phyloP scores from a whole-genome alignment of 805 yeast genomes.

The Candida glaebosa region DNA sequence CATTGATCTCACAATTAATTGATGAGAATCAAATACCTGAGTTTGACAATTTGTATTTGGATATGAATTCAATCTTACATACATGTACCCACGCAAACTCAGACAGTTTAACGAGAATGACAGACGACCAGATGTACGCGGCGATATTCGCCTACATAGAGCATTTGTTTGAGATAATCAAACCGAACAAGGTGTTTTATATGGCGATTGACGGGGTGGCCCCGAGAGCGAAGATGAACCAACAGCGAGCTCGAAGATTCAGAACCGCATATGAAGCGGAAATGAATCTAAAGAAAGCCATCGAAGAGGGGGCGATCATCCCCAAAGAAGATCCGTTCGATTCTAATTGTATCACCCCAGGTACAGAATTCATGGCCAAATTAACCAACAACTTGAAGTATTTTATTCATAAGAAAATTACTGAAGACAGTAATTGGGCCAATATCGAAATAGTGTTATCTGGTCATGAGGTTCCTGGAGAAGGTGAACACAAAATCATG shows the following conservation, averaged over 20 bases:
- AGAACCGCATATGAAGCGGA: conserved; percentile 93
- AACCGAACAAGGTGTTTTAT: conserved; percentile 81
- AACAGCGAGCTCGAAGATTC: conserved; percentile 93
- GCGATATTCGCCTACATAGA: conserved; percentile 94
- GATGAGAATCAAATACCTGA: conserved; percentile 79
- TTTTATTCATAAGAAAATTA: conserved; percentile 81
- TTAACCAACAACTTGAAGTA: conserved; percentile 78
- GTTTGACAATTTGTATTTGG: conserved; percentile 90
- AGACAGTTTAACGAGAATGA: conserved; percentile 56
- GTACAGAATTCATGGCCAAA: conserved; percentile 93
- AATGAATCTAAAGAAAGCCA: conserved; percentile 67
- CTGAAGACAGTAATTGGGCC: conserved; percentile 86
- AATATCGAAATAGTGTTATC: conserved; percentile 71
- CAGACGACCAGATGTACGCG: conserved; percentile 89
- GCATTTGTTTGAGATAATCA: conserved; percentile 82
- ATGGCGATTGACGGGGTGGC: conserved; percentile 99
- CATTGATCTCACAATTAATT: conserved; percentile 82
- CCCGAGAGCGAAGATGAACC: conserved; percentile 98
- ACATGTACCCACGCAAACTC: conserved; percentile 88
- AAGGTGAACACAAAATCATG: conserved; percentile 98
- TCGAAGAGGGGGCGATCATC: conserved; percentile 64
- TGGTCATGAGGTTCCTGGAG: conserved; percentile 97
- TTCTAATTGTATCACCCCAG: conserved; percentile 92
- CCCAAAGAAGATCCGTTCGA: conserved; percentile 88
- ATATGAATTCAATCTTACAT: conserved; percentile 95